Evolutionary conservation across 108 stramenopile genomes (phyloP), one percentile per base, ranked within the genome.

Genomic region (Cyclotella kingstonii): DNA sequence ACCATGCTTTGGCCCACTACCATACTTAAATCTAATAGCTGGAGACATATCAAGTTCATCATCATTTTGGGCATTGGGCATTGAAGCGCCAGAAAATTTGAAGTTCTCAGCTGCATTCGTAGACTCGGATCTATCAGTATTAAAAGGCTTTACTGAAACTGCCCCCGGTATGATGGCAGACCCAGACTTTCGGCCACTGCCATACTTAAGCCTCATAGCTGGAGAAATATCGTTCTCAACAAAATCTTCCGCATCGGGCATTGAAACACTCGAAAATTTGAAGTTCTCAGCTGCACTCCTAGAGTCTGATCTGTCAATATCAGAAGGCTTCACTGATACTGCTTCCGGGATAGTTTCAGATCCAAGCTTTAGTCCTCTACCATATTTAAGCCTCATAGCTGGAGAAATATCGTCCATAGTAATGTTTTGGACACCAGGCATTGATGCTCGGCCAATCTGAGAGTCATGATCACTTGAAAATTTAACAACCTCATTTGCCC

Each of bases 1-100:
- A 11, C 9, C 36, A 11, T 11, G 7, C 11, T 36, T 7, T 36
- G 36, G 9, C 11, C 36, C 36, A 11, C 12, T n/a, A 19, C 60
- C 60, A 48, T 41, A 41, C 29, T 60, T 60, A 19, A 60, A 33
- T 22, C 45, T 29, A 8, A 47, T 46, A 5, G 60, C 60, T 25
- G n/a, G 27, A 3, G 52, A 54, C 14, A 27, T 5, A 42, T 58
- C 56, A 3, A 12, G 5, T 29, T 21, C 5, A 5, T 5, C 4
- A 3, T 33, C 56, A 12, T 11, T 8, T 27, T 26, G 10, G 14
- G 27, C 56, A 10, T 26, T 18, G 21, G 56, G 56, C 26, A 28
- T 58, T 41, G 39, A 42, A 15, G 54, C 54, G 39, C 5, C 3
- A 54, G 14, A 19, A 30, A 29, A 22, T 15, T 22, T 36, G 9